Base-by-base conservation (phyloP, 805 yeast species). In the Wickerhamiella sergipiensis region DNA sequence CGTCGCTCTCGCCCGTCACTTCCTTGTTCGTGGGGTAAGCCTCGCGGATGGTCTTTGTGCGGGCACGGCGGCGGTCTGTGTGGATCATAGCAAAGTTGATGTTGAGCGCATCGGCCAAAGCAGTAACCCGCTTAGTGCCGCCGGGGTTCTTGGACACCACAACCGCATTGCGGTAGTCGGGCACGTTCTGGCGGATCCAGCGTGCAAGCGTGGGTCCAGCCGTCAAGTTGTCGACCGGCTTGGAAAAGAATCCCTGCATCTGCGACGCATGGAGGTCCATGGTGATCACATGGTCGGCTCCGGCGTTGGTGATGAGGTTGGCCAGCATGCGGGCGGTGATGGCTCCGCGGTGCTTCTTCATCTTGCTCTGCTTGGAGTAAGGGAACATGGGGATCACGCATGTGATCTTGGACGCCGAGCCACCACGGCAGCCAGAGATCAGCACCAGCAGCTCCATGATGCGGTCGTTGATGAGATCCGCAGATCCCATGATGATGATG, bases 61-160 rank as follows among this genome's bases (percentile, higher is more conserved):
- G 83, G 45, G 82, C 77, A 68, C 98, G 81, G 69, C 97, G 82
- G 64, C 97, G 80, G 70, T 92, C 99, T 19, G 98, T 92, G 66
- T 92, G 97, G 59, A 94, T 90, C 97, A 92, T 90, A 53, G 98
- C 99, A 64, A 92, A 92, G 67, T 92, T 88, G 59, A 92, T 85
- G 69, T 90, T 90, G 60, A 92, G 75, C 39, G 94, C 80, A 70
- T 94, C 98, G n/a, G 98, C 98, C 60, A 92, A 74, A 1, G 97
- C 89, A 18, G 99, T 92, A 50, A 92, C 99, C 58, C 98, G 78
- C 67, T 92, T 92, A 19, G 99, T 89, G 51, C 98, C 98, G 56
- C 98, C 99, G 19, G 99, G 97, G 69, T 92, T 92, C 66, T 92
- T 92, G n/a, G 97, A 88, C 12, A 92, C 98, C 50, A 92, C 95